Evolutionary conservation across 345 rosid species (phyloP), one percentile per base, ranked within the genome.

Genomic region (Eucalyptus paniculata): DNA sequence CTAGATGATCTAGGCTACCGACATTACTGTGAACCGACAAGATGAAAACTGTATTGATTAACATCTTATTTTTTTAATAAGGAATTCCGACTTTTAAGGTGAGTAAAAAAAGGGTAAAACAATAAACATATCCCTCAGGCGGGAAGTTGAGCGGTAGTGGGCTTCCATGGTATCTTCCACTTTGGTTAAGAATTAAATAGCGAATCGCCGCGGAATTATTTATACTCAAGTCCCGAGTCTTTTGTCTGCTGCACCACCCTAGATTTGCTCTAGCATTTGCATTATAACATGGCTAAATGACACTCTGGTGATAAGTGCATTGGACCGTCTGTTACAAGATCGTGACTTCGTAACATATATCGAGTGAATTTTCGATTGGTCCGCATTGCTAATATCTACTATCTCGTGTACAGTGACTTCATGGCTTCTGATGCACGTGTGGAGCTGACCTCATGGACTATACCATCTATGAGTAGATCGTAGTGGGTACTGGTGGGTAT

Each of bases 371-470:
- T 10, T 34, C 21, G 24, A 10, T 69, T 6, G 4, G 44, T 58
- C 1, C 2, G 4, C 15, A 26, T 0, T 3, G 5, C 21, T 9
- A 67, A 32, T 17, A 17, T 16, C 34, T 32, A 19, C 37, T 4
- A n/a, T 9, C 40, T 32, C 80, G 23, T 16, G 23, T 16, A 4
- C 1, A 8, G 23, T 32, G 80, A 67, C 80, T 32, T 16, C 40
- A 32, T 32, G 21, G 10, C 12, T n/a, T 16, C 6, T 3, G 5
- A 1, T 8, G 11, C 3, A 1, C 23, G 5, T 2, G 19, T 32
- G 65, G 65, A 58, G 65, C 7, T 24, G 4, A 5, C n/a, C 30
- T 26, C 30, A 26, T 58, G 65, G 65, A 28, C 65, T 26, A 26
- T 26, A 12, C 65, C 65, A 58, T 26, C 14, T 26, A 58, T 2